These are phyloP conservation scores for Lagerstroemia speciosa DNA, from an alignment of 345 rosid species.

Conservation along the genomic window DNA sequence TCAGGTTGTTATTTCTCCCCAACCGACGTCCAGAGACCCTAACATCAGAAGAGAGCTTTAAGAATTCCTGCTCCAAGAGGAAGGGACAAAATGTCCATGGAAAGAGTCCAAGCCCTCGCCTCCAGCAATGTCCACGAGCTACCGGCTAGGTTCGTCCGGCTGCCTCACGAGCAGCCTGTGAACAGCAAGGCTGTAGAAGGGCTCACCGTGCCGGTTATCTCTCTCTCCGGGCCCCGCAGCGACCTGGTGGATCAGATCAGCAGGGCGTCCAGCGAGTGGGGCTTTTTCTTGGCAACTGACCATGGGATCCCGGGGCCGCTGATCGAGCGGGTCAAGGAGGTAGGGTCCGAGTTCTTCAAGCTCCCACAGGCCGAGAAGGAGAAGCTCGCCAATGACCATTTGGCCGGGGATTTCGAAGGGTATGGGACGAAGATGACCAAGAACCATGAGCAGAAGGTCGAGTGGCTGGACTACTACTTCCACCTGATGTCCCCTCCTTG, in stretches of 20 bases:
- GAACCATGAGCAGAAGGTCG: slow-evolving; percentile 29
- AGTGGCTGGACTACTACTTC: slow-evolving; percentile 45
- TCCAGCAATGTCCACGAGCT: slow-evolving; percentile 13
- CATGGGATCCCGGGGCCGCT: slow-evolving; percentile 27
- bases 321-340: slow-evolving; percentile 28
- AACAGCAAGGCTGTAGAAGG: slow-evolving; percentile 35
- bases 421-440: slow-evolving; percentile 49
- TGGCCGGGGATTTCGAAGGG: slow-evolving; percentile 32
- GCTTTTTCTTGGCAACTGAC: slow-evolving; percentile 26
- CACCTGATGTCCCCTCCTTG: slow-evolving; percentile 29
- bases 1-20: no score
- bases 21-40: no score
- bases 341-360: slow-evolving; percentile 34
- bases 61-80: background rate
- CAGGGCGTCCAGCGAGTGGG: slow-evolving; percentile 36
- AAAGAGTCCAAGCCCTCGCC: slow-evolving; percentile 34
- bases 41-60: no score
- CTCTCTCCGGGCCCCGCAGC: slow-evolving; percentile 20
- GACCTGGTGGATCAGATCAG: slow-evolving; percentile 9
- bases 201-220: slow-evolving; percentile 32
- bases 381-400: slow-evolving; percentile 29
- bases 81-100: background rate
- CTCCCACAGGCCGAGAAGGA: slow-evolving; percentile 41
- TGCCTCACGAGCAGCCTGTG: slow-evolving; percentile 30
- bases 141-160: slow-evolving; percentile 35